Conservation (phyloP, 2,329 filamentous ascomycete species). For the Sporothrix dimorphospora region DNA sequence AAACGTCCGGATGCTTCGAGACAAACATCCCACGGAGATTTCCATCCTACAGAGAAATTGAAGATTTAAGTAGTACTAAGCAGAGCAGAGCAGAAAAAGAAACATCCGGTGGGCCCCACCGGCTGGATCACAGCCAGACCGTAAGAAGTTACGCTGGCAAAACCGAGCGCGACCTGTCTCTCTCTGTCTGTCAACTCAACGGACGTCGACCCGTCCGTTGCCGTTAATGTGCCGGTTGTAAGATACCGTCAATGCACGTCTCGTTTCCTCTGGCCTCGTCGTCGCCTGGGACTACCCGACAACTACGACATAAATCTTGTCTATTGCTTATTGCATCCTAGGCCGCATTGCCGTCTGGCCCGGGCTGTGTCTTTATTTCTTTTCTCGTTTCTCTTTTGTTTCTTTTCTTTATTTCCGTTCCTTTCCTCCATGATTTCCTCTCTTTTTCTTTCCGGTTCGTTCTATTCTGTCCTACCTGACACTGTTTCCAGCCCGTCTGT, state of each 20-base stretch:
- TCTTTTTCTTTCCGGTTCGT: background rate
- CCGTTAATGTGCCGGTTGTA: background rate
- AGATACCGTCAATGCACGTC: background rate
- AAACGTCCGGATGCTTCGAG: background rate
- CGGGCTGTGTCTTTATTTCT: background rate
- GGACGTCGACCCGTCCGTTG: background rate
- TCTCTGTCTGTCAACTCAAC: background rate
- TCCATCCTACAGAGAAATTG: too few species aligned
- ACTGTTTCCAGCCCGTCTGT: background rate
- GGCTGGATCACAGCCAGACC: background rate
- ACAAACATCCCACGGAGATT: background rate
- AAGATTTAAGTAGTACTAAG: too few species aligned
- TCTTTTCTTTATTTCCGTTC: background rate
- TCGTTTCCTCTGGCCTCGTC: background rate
- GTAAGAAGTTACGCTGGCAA: background rate
- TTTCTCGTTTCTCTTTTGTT: background rate
- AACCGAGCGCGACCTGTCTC: slow-evolving; percentile 10
- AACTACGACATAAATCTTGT: background rate
- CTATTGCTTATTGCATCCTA: background rate
- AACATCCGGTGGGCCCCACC: background rate
- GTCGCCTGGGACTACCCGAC: background rate
- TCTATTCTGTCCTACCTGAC: background rate
- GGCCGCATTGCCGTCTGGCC: background rate
- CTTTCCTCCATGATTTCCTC: too few species aligned
- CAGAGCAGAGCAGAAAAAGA: background rate